Conservation (phyloP, 2,329 filamentous ascomycete genomes). For the Penicillium sp. region DNA sequence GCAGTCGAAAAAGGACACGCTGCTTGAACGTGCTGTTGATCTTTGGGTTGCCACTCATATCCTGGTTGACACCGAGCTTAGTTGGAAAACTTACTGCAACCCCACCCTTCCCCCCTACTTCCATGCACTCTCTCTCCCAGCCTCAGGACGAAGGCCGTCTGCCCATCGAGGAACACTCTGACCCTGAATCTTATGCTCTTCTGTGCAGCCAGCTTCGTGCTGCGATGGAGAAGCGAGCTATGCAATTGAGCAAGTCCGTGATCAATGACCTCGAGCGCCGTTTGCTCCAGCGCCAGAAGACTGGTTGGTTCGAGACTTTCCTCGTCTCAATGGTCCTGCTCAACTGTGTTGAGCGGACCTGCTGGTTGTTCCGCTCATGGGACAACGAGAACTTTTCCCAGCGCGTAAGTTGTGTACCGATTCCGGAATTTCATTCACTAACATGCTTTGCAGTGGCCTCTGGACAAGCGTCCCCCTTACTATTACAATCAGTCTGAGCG, state of each 20-base stretch:
- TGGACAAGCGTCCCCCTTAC: conserved; percentile 51
- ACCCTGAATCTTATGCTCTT: conserved; percentile 48
- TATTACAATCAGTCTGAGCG: conserved; percentile 57
- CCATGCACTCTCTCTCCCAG: conserved; percentile 37
- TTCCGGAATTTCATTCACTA: conserved; percentile 1
- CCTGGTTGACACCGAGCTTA: conserved; percentile 49
- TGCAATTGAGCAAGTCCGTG: conserved; percentile 51
- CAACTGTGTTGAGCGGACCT: conserved; percentile 59
- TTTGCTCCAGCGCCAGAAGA: conserved; percentile 58
- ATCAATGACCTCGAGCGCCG: conserved; percentile 61
- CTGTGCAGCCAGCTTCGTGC: conserved; percentile 56
- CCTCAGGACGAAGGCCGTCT: conserved; percentile 41
- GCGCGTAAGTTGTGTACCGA: conserved; percentile 27
- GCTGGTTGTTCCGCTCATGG: conserved; percentile 57
- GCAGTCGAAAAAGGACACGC: conserved; percentile 33
- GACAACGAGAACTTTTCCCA: conserved; percentile 41
- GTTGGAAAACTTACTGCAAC: conserved; percentile 52
- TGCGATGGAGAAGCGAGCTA: conserved; percentile 55
- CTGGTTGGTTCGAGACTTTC: conserved; percentile 58
- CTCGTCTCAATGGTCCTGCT: conserved; percentile 59
- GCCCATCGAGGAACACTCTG: conserved; percentile 38
- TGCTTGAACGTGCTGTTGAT: conserved; percentile 51
- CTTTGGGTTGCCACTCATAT: conserved; percentile 58
- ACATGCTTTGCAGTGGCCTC: conserved; percentile 46
- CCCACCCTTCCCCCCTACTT: conserved; percentile 38